phyloP scores from a whole-genome alignment of 2,329 filamentous ascomycete species.

The Fusarium sp. region DNA sequence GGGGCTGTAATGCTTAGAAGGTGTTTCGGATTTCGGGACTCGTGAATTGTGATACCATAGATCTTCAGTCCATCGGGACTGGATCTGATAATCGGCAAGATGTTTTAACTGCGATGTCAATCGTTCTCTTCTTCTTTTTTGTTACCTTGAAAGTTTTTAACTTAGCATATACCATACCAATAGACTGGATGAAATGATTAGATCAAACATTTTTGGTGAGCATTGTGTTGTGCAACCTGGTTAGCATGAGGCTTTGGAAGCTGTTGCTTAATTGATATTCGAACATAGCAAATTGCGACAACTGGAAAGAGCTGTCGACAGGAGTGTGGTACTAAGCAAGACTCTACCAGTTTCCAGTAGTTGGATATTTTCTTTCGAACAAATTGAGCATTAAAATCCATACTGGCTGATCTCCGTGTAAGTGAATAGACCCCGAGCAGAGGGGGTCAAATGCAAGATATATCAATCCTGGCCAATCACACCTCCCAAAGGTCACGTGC shows the following conservation, averaged over 20 bases:
- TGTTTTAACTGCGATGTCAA: not conserved
- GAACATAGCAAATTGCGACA: not conserved
- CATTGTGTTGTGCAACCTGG: not conserved
- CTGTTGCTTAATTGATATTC: not conserved
- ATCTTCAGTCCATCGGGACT: not conserved
- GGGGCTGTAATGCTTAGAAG: conserved; percentile 2
- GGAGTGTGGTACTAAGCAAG: not conserved
- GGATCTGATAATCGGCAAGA: not conserved
- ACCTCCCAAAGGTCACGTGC: conserved; percentile 1
- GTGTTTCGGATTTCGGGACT: conserved; percentile 16
- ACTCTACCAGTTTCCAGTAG: not conserved
- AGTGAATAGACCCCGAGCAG: conserved; percentile 3
- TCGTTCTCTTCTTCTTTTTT: not conserved
- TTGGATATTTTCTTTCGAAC: not conserved
- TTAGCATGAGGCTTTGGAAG: not conserved
- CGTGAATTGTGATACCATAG: conserved; percentile 27
- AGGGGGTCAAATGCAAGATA: not conserved
- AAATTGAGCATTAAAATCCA: not conserved
- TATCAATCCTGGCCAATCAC: conserved; percentile 11
- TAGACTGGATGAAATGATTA: not conserved
- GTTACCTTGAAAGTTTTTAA: not conserved
- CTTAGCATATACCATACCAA: not conserved
- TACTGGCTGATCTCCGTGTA: not conserved
- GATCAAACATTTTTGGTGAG: not conserved
- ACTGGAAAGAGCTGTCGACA: not conserved